Percentiles rank a stretch among this genome's conserved stretches.
Evolutionary conservation across 1,139 yeast species (phyloP).

Genomic region (Diutina scorzettiae): DNA sequence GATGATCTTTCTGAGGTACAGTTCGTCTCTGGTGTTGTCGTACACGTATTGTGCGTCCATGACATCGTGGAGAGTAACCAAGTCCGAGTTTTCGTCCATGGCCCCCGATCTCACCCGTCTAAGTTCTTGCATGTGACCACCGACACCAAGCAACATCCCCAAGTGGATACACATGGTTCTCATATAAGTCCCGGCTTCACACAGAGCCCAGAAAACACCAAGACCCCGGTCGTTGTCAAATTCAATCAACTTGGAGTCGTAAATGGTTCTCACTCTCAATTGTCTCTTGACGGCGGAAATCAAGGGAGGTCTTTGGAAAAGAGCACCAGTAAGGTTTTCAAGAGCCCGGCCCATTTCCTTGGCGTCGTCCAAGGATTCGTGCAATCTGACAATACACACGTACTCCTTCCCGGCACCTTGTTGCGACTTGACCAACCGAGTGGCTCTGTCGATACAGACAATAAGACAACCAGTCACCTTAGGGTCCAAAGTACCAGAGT

Average conservation of each 20-base stretch:
- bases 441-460: slow-evolving; percentile 96
- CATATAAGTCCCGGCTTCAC: slow-evolving; percentile 99
- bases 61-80: slow-evolving; percentile 94
- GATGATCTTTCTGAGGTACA: slow-evolving; percentile 85
- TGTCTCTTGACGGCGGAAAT: slow-evolving; percentile 99
- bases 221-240: slow-evolving; percentile 94
- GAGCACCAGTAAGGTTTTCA: slow-evolving; percentile 95
- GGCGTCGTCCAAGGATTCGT: slow-evolving; percentile 83
- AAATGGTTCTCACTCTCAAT: slow-evolving; percentile 94
- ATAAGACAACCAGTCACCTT: slow-evolving; percentile 97
- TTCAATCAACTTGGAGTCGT: slow-evolving; percentile 90
- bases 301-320: slow-evolving; percentile 98
- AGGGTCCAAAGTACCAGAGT: slow-evolving; percentile 97
- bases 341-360: slow-evolving; percentile 80
- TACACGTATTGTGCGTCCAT: slow-evolving; percentile 97
- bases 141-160: slow-evolving; percentile 96
- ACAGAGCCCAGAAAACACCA: slow-evolving; percentile 98
- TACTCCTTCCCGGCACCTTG: slow-evolving; percentile 99
- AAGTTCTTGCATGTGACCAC: slow-evolving; percentile 99
- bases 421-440: slow-evolving; percentile 94
- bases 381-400: slow-evolving; percentile 93
- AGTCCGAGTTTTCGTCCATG: slow-evolving; percentile 73
- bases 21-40: slow-evolving; percentile 94
- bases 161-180: slow-evolving; percentile 97
- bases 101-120: slow-evolving; percentile 99